Conservation (phyloP, 83 land plant species). For the Thuja plicata region DNA sequence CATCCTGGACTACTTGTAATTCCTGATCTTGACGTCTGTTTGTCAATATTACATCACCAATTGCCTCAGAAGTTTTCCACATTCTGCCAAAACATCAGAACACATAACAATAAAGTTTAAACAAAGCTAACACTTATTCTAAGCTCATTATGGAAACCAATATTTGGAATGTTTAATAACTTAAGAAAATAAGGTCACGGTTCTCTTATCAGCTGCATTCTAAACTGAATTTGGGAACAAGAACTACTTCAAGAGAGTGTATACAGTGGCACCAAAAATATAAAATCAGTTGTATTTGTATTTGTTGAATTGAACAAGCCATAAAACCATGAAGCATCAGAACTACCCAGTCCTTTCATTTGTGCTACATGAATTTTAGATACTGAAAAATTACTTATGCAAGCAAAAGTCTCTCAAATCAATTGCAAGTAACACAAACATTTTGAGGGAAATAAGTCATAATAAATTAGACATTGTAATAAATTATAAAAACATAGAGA, state of each 20-base stretch:
- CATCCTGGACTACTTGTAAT: conserved; percentile 14
- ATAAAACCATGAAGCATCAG: not conserved
- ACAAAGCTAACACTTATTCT: not conserved
- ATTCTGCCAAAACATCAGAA: conserved; percentile 10
- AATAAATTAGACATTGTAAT: not conserved
- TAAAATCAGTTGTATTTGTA: not conserved
- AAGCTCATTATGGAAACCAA: not conserved
- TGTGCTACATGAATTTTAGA: not conserved
- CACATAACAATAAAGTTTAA: not conserved
- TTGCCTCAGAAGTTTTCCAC: conserved; percentile 16
- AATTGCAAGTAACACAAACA: not conserved
- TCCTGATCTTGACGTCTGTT: conserved; percentile 12
- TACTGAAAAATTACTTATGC: not conserved
- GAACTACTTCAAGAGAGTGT: not conserved
- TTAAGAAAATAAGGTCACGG: not conserved
- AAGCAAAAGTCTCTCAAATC: not conserved
- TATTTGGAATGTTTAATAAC: not conserved
- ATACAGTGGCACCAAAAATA: not conserved
- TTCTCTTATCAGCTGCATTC: not conserved
- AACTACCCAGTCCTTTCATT: not conserved
- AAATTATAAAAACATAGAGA: not conserved
- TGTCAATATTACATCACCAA: not conserved
- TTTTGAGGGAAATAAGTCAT: not conserved
- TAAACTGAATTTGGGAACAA: not conserved
- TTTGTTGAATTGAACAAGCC: not conserved